These are phyloP conservation scores for Talaromyces rugulosus DNA, from an alignment of 2,329 filamentous ascomycete genomes.

Conservation along the genomic window DNA sequence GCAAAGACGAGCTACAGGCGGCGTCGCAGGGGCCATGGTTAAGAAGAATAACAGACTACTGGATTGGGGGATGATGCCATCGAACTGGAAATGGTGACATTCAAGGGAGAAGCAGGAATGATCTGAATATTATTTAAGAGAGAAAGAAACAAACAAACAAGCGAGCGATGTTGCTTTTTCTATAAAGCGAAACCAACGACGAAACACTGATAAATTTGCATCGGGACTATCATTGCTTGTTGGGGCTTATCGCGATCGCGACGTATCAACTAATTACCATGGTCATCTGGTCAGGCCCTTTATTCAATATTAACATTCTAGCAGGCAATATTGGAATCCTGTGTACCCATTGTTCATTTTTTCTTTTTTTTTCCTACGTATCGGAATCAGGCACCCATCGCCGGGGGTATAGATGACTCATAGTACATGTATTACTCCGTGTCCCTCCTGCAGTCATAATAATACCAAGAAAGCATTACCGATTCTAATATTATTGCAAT, in stretches of 20 bases:
- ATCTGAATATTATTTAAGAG: neutral
- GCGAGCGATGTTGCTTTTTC: neutral
- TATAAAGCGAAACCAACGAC: neutral
- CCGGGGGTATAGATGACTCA: neutral
- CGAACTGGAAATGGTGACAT: conserved; percentile 12
- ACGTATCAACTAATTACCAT: neutral
- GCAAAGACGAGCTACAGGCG: conserved; percentile 14
- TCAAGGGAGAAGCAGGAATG: neutral
- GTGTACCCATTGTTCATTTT: neutral
- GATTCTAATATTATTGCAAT: neutral
- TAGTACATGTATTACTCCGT: neutral
- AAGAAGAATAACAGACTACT: conserved; percentile 5
- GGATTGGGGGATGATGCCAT: conserved; percentile 15
- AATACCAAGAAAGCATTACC: neutral
- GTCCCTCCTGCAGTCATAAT: too few species aligned
- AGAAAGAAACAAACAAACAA: neutral
- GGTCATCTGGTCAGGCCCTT: neutral
- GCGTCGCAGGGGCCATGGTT: neutral
- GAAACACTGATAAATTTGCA: neutral
- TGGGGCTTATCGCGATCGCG: neutral
- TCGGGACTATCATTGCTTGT: neutral
- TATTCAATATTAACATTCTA: neutral
- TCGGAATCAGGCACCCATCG: neutral
- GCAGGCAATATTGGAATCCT: neutral
- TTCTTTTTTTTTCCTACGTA: neutral